Conservation (phyloP, 805 yeast species). For the Candida pseudofarinosa region DNA sequence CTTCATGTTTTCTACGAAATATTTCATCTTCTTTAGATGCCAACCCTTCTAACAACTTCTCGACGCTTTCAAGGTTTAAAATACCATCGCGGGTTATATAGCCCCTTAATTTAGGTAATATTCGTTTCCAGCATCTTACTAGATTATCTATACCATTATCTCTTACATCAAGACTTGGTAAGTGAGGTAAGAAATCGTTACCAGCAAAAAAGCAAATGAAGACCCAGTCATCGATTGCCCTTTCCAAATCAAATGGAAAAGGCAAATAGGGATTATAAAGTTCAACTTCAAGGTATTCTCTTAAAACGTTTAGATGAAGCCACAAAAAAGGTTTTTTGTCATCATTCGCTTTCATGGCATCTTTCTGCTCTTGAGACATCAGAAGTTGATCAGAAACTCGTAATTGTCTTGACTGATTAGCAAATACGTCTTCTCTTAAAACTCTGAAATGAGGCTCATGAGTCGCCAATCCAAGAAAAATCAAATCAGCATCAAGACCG, state of each 20-base stretch:
- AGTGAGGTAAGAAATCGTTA: conserved; percentile 95
- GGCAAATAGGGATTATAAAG: conserved; percentile 64
- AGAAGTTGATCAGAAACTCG: conserved; percentile 46
- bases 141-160: conserved; percentile 87
- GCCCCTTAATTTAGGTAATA: conserved; percentile 61
- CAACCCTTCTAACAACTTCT: conserved; percentile 58
- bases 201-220: conserved; percentile 98
- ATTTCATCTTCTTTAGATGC: conserved; percentile 76
- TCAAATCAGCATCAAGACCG: conserved; percentile 96
- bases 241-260: conserved; percentile 79
- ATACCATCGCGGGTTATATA: conserved; percentile 90
- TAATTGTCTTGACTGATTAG: conserved; percentile 55
- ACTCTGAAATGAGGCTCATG: conserved; percentile 97
- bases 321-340: conserved; percentile 83
- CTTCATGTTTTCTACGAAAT: conserved; percentile 63
- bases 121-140: conserved; percentile 77
- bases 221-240: conserved; percentile 98
- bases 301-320: conserved; percentile 81
- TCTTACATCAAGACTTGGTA: conserved; percentile 91
- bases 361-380: conserved; percentile 58
- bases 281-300: conserved; percentile 87
- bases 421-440: conserved; percentile 94
- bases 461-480: conserved; percentile 91
- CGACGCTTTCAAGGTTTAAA: conserved; percentile 72
- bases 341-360: conserved; percentile 37